Conservation (phyloP, 352 stramenopile species). For the Labyrinthula sp. region DNA sequence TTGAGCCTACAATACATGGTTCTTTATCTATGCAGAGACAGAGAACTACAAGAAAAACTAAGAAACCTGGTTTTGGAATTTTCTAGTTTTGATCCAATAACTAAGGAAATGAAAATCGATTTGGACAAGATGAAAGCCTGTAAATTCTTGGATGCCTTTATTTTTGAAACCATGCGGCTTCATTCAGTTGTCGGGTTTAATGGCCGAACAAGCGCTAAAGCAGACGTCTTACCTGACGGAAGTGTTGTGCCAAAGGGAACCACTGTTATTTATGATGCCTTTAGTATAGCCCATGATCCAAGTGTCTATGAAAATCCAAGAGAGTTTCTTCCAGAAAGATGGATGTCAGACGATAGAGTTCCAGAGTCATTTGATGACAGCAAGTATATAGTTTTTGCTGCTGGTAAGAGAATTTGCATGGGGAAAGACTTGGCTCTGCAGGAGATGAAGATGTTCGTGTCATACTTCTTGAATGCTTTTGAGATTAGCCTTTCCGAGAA, state of each 20-base stretch:
- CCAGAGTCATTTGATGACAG: slow-evolving; percentile 33
- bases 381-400: slow-evolving; percentile 50
- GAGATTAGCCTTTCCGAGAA: too few species aligned
- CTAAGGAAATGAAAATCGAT: too few species aligned
- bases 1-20: too few species aligned
- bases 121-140: too few species aligned
- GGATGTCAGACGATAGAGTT: slow-evolving; percentile 25
- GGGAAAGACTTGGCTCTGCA: slow-evolving; percentile 47
- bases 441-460: slow-evolving; percentile 49
- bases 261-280: slow-evolving; percentile 26
- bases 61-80: too few species aligned
- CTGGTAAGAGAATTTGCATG: slow-evolving; percentile 45
- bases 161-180: slow-evolving; percentile 34
- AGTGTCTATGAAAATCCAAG: slow-evolving; percentile 28
- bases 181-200: slow-evolving; percentile 32
- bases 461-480: slow-evolving; percentile 41
- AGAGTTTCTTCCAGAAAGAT: slow-evolving; percentile 35
- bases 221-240: slow-evolving; percentile 34
- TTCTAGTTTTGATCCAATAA: too few species aligned
- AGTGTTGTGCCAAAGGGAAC: slow-evolving; percentile 30
- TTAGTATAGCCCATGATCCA: slow-evolving; percentile 30
- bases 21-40: too few species aligned
- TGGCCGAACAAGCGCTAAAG: slow-evolving; percentile 27
- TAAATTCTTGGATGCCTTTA: slow-evolving; percentile 33
- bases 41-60: too few species aligned